Base-by-base conservation (phyloP, 768 basidiomycete genomes). In the Strobilomyces dryophilus region DNA sequence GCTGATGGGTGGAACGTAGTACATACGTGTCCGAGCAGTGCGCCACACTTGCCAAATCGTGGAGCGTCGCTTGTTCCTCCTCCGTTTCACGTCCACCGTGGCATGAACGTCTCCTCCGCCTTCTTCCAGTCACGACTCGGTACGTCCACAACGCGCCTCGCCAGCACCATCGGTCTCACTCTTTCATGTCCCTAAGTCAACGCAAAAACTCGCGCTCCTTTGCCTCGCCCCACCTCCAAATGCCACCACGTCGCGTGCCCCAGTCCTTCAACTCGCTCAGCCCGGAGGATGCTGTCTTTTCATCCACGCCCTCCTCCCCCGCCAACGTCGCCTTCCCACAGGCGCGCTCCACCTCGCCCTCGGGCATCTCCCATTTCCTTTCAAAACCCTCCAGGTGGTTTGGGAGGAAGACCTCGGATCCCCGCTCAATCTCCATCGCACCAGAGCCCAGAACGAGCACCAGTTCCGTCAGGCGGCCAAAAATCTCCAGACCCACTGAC, bases 401-500 rank as follows among this genome's bases (percentile, higher is more conserved):
- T 65, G 76, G 69, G 14, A 76, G 83, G 39, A 82, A 83, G 52
- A 73, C 77, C 4, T 82, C 84, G 2, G 73, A 76, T 9, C 76
- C 81, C 41, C 78, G 79, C 64, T 59, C 74, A 34, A 57, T 76
- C 35, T 57, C 74, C 55, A 46, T 68, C 39, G 50, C 73, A 21
- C 49, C 70, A 35, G 80, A 83, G 51, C 77, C 81, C 1, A 71
- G 82, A 53, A 58, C 77, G 1, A 83, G 79, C 55, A 73, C 67
- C 14, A 75, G 76, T 47, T 77, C 78, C 4, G 57, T 68, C 46
- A 71, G 86, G 55, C 89, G 86, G 56, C 86, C 82, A 49, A 91
- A 89, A 76, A 92, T 92, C 35, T 92, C 90, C 31, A 83, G 85
- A 43, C 89, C 89, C 1, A 89, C 88, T 5, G 90, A 92, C 61